phyloP scores from a whole-genome alignment of 2,329 filamentous ascomycete genomes.

The Diaporthe humulicola region DNA sequence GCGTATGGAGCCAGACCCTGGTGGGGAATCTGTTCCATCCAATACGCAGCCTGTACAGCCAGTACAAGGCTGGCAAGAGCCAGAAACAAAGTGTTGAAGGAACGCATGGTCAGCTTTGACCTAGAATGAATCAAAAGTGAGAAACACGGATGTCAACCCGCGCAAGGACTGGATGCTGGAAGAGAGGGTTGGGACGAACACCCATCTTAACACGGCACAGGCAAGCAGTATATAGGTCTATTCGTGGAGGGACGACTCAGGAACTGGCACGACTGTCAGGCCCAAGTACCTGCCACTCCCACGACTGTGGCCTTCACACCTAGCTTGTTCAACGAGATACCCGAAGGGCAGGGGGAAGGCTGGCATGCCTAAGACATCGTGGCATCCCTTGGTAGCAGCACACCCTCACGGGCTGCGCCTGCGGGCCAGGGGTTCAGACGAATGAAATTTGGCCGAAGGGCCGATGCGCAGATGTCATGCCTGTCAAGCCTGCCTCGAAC shows the following conservation, averaged over 20 bases:
- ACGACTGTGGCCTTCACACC: constrained; percentile 13
- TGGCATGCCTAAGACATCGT: constrained; percentile 33
- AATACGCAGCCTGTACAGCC: constrained; percentile 46
- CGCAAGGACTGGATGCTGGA: constrained; percentile 2
- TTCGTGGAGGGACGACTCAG: not conserved
- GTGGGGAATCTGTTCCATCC: constrained; percentile 52
- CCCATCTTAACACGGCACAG: constrained; percentile 23
- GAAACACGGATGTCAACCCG: constrained; percentile 28
- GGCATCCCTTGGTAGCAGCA: constrained; percentile 27
- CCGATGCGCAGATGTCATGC: constrained; percentile 17
- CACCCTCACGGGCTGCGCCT: constrained; percentile 32
- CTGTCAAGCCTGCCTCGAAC: constrained; percentile 21
- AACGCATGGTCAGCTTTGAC: constrained; percentile 45
- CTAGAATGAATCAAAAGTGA: not conserved
- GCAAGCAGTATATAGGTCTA: constrained; percentile 35
- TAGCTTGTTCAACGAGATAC: constrained; percentile 22
- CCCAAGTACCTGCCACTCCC: constrained; percentile 29
- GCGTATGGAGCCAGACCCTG: constrained; percentile 59
- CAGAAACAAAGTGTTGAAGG: constrained; percentile 44
- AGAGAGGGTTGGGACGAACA: constrained; percentile 32
- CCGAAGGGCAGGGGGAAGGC: constrained; percentile 33
- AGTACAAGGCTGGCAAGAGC: constrained; percentile 47
- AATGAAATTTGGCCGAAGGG: constrained; percentile 29
- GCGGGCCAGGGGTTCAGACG: constrained; percentile 17
- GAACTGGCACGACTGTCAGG: not conserved